Base-by-base conservation (phyloP, 2,329 filamentous ascomycete species). In the Fusarium lyarnte region DNA sequence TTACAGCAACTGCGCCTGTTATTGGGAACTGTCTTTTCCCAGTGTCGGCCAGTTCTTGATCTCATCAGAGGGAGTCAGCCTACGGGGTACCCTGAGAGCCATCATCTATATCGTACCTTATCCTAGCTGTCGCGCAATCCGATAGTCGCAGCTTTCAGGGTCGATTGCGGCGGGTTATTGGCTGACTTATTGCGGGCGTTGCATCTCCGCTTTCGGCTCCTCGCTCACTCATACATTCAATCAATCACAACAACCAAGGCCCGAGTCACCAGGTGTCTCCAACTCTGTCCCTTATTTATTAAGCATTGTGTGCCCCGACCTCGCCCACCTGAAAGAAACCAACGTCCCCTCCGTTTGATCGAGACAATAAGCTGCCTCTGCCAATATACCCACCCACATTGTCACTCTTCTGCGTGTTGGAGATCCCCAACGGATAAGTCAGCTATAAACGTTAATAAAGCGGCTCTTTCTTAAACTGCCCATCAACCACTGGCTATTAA, bases 131-230 rank as follows among this genome's bases (percentile, higher is more conserved):
- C 67, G 71, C 67, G 59, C 59, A 74, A 74, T 74, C 73, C 73
- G 64, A 73, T 75, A 73, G 72, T 72, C 65, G 70, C 70, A 72
- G 60, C 57, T 74, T 61, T 62, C 70, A 68, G 53, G 33, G 31
- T 74, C 64, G 73, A 77, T 77, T 76, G 72, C 72, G 52, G 53
- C 61, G 51, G 51, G 59, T 66, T 54, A 77, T 77, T 77, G 74
- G 75, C 60, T 66, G 58, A 51, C 54, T 63, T 57, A 36, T 58
- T 72, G 64, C 74, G 66, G 64, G 63, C 74, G 70, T 68, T 66
- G 57, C 63, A 73, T 60, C 75, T 77, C 76, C 76, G 76, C 63
- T 77, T 77, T 77, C 76, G 76, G 76, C 70, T 76, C 51, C 71
- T 77, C 70, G 66, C 74, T 75, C 75, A 66, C 61, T 73, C 70